These are phyloP conservation scores for Dryas alaskensis DNA, from an alignment of 306 rosid species.

Conservation along the genomic window DNA sequence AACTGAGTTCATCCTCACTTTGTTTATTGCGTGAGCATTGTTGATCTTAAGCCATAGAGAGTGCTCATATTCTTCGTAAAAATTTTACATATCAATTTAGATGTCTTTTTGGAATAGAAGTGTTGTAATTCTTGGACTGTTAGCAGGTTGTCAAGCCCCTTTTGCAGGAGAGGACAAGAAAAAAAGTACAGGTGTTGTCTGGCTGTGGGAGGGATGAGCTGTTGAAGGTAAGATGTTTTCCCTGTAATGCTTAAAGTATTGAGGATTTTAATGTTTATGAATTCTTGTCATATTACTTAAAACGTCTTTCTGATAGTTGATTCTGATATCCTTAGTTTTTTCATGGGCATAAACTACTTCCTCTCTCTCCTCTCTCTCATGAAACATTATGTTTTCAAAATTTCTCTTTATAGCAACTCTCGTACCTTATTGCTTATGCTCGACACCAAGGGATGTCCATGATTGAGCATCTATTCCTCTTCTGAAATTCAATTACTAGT, in stretches of 20 bases:
- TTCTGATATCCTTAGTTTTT: neutral
- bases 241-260: neutral
- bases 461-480: neutral
- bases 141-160: conserved; percentile 94
- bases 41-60: neutral
- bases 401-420: neutral
- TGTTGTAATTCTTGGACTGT: conserved; percentile 19
- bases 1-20: neutral
- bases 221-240: conserved; percentile 53
- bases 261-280: neutral
- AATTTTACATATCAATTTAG: neutral
- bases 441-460: neutral
- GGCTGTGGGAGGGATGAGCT: conserved; percentile 91
- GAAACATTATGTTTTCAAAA: neutral
- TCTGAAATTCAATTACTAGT: neutral
- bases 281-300: conserved; percentile 1
- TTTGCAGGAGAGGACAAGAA: conserved; percentile 91
- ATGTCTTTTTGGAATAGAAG: neutral
- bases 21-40: conserved; percentile 3
- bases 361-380: no score
- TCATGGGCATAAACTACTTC: neutral
- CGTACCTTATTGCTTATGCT: neutral
- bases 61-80: conserved; percentile 2
- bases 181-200: conserved; percentile 73
- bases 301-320: conserved; percentile 1